Evolutionary conservation across 2,329 filamentous ascomycete genomes (phyloP), one percentile per base, ranked within the genome.

Genomic region (Exophiala aquamarina): DNA sequence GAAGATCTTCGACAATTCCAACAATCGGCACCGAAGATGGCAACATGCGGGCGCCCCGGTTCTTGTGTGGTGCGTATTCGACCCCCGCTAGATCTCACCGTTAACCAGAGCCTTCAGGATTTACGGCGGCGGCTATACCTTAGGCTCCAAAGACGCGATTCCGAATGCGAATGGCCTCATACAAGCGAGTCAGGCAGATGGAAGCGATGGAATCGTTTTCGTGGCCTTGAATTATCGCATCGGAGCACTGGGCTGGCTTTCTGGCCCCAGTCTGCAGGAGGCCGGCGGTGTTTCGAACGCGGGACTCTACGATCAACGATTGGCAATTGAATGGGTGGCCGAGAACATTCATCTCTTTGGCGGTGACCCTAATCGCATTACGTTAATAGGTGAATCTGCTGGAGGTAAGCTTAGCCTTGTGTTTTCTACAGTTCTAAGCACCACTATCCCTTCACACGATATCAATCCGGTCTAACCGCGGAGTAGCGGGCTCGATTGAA

Each of bases 241-340:
- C 8, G 74, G 74, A 2, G 71, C 70, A 3, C 72, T 77, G 57
- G 75, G 75, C 3, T 78, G 66, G 64, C 61, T 74, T 42, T 67
- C 66, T 9, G 76, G 70, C 33, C 67, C 70, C 15, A 72, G 62
- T 18, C 65, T 75, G 35, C 66, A 70, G 32, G 33, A 29, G 23
- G 55, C 61, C 14, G 63, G 70, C 49, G 75, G 73, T 3, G 67
- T 66, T 3, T 64, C 73, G 2, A 81, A 81, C 55, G 70, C 69
- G 7, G 77, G 70, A 2, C 63, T 80, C 0, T 66, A 72, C 42
- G 78, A 82, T 49, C 79, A 82, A 58, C 68, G 75, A 10, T 65
- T 79, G n/a, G 77, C 77, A 18, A 63, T 84, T 6, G 66, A 81
- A 55, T 84, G 80, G 80, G 70, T 82, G 3, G 71, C 77, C 44